These are phyloP conservation scores for Pichia kudriavzevii DNA, from an alignment of 1,139 yeast species.

Conservation along the genomic window DNA sequence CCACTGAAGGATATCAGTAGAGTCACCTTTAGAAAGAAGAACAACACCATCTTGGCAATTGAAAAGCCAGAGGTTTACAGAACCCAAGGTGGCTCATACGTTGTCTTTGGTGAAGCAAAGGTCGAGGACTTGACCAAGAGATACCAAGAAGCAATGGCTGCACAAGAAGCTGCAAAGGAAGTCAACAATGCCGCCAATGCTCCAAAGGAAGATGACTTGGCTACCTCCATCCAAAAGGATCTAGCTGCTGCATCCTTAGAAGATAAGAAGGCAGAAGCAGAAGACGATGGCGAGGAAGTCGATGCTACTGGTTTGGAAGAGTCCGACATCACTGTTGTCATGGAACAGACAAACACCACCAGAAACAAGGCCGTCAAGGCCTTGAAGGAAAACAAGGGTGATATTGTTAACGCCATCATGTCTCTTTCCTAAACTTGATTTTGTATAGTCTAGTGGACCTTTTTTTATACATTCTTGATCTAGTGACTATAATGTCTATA, in stretches of 20 bases:
- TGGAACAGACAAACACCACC: constrained; percentile 85
- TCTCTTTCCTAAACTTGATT: constrained; percentile 44
- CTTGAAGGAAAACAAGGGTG: constrained; percentile 81
- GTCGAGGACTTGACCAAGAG: constrained; percentile 85
- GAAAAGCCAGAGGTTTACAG: constrained; percentile 93
- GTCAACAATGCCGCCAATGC: constrained; percentile 27
- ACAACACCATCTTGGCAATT: constrained; percentile 88
- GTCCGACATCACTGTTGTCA: constrained; percentile 73
- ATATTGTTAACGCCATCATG: constrained; percentile 94
- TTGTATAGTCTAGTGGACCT: neutral
- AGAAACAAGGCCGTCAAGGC: constrained; percentile 89
- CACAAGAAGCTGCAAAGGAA: constrained; percentile 52
- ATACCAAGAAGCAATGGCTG: constrained; percentile 67
- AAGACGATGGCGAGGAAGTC: constrained; percentile 59
- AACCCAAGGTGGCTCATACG: constrained; percentile 89
- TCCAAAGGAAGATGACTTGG: constrained; percentile 41
- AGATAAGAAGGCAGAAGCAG: constrained; percentile 35
- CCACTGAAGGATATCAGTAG: constrained; percentile 88
- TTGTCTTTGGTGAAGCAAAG: constrained; percentile 97
- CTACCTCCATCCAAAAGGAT: constrained; percentile 85
- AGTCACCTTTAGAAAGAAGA: constrained; percentile 93
- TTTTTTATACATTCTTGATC: no score
- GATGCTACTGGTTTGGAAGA: constrained; percentile 76
- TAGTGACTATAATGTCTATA: no score
- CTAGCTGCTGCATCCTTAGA: constrained; percentile 62